Evolutionary conservation across 2,329 filamentous ascomycete species (phyloP), one percentile per base, ranked within the genome.

Genomic region (Diplodia scrobiculata): DNA sequence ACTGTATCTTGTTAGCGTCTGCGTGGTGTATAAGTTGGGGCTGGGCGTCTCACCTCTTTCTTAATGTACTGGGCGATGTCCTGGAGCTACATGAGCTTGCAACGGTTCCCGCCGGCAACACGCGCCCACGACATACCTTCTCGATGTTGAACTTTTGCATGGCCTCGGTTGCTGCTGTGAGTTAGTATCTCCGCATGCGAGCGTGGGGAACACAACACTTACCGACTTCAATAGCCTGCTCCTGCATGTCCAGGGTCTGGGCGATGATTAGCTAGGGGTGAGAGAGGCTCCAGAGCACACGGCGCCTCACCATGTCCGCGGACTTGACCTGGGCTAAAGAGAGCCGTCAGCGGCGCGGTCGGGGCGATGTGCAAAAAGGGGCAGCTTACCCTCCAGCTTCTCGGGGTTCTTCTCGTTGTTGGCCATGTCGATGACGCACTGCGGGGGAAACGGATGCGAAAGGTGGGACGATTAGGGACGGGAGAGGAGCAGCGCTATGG

Each of bases 41-140:
- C 19, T 17, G 9, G 11, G 48, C 6, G 48, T 47, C 73, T 69
- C 41, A 96, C 92, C 76, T 92, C 93, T 79, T 91, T 90, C 86
- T 97, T 97, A 83, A 97, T 96, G 80, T 91, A 90, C 80, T 96
- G 92, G 47, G 93, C 93, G 76, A 97, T 97, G 76, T 97, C 93
- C 92, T 96, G 72, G 34, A 9, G n/a, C 13, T 50, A 38, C 2
- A 29, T 66, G n/a, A 54, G 62, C 60, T 36, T 67, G 65, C 45
- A 62, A 36, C 58, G 5, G 27, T 50, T 32, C 48, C 19, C 38
- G n/a, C 27, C 27, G 17, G 36, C 13, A 41, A 25, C 10, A 21
- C 52, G 17, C n/a, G 19, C n/a, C 2, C 27, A 32, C 66, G 38
- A 34, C 71, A 64, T 74, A 88, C 88, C 84, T 91, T 91, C 75